Evolutionary conservation across 805 yeast genomes (phyloP).

Genomic region (Tetrapisispora taiwanensis): DNA sequence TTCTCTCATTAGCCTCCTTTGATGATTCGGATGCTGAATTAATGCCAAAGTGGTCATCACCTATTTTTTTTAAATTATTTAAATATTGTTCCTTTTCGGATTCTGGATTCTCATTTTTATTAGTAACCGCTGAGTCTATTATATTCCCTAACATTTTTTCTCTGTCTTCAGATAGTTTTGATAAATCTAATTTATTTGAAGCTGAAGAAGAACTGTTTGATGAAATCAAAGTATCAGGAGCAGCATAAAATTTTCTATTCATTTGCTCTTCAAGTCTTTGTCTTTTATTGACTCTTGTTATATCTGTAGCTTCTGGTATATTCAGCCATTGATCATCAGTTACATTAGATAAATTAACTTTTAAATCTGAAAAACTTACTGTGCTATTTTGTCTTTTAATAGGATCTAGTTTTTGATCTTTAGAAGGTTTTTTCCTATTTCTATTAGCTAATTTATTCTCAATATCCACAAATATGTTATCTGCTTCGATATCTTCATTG

Average conservation of each 20-base stretch:
- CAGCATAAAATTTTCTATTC: constrained; percentile 66
- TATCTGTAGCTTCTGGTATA: constrained; percentile 81
- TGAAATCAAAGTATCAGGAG: constrained; percentile 60
- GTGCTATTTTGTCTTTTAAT: constrained; percentile 28
- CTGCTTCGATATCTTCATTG: constrained; percentile 72
- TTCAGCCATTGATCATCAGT: constrained; percentile 67
- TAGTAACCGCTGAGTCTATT: constrained; percentile 34
- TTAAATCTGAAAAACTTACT: constrained; percentile 58
- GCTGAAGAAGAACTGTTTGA: constrained; percentile 52
- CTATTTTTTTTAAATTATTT: constrained; percentile 28
- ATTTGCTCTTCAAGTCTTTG: constrained; percentile 49
- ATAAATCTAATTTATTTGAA: constrained; percentile 32
- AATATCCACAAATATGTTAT: constrained; percentile 51
- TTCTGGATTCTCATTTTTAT: constrained; percentile 6
- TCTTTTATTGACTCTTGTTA: constrained; percentile 72
- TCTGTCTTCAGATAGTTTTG: constrained; percentile 52
- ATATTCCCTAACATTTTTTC: constrained; percentile 48
- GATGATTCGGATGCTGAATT: background rate
- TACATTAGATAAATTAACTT: constrained; percentile 47
- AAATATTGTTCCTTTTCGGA: constrained; percentile 33
- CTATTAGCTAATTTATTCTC: constrained; percentile 42
- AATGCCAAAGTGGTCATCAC: background rate
- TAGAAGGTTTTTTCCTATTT: constrained; percentile 10
- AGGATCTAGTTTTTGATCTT: background rate
- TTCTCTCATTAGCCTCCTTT: constrained; percentile 31